phyloP scores from a whole-genome alignment of 768 basidiomycete species.

The Termitomyces bulborhizus region DNA sequence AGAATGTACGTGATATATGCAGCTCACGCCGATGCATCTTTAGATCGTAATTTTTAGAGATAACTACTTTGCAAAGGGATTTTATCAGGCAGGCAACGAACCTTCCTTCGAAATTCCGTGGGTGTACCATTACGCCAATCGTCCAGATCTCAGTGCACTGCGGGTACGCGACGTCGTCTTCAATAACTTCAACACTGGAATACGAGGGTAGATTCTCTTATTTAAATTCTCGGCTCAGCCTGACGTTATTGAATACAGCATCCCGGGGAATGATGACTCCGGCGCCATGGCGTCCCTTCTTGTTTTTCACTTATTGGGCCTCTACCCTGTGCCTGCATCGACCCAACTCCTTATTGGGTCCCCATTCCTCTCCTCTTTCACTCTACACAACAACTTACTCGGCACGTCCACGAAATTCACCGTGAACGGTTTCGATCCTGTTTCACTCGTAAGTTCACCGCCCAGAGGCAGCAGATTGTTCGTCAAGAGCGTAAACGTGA shows the following conservation, averaged over 20 bases:
- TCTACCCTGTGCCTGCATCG: conserved; percentile 43
- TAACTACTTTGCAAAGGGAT: conserved; percentile 38
- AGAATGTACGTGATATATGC: conserved; percentile 26
- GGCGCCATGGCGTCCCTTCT: conserved; percentile 48
- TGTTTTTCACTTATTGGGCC: conserved; percentile 42
- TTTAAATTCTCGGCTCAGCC: background rate
- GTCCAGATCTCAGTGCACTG: conserved; percentile 42
- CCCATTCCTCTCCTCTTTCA: conserved; percentile 41
- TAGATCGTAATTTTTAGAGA: conserved; percentile 21
- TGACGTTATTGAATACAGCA: conserved; percentile 16
- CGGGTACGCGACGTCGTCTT: conserved; percentile 39
- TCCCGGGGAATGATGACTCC: conserved; percentile 48
- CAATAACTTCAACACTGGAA: conserved; percentile 39
- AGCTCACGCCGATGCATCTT: background rate
- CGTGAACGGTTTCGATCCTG: conserved; percentile 35
- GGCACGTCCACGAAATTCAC: conserved; percentile 33
- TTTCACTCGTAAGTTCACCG: conserved; percentile 28
- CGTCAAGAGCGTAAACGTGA: conserved; percentile 38
- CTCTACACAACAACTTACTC: conserved; percentile 31
- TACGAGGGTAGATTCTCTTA: conserved; percentile 29
- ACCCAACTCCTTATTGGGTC: conserved; percentile 42
- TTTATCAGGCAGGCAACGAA: conserved; percentile 39
- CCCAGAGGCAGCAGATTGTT: conserved; percentile 33
- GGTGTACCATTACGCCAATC: conserved; percentile 43
- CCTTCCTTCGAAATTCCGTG: conserved; percentile 43